A percentile compares a stretch with the other conserved stretches of the same genome.
phyloP scores from a whole-genome alignment of 2,329 filamentous ascomycete species.

The Fusarium sp. region DNA sequence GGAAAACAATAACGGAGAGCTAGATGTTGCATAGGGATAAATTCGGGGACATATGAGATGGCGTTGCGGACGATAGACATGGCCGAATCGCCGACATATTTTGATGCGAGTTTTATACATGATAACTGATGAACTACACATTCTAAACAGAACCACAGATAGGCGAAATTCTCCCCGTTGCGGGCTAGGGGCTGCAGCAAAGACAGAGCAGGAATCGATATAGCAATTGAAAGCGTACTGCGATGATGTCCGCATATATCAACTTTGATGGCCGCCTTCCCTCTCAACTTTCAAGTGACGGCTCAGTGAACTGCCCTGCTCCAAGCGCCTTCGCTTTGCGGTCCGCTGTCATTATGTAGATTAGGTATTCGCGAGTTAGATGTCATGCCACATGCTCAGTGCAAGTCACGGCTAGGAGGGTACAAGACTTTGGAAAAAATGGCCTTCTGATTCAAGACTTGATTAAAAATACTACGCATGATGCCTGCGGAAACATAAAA shows the following conservation, averaged over 20 bases:
- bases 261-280: background rate
- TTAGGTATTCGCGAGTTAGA: background rate
- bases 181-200: slow-evolving; percentile 1
- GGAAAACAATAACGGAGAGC: slow-evolving; percentile 10
- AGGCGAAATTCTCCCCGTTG: background rate
- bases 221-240: background rate
- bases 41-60: slow-evolving; percentile 41
- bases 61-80: slow-evolving; percentile 46
- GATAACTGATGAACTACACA: slow-evolving; percentile 27
- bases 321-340: no score
- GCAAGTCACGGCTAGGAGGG: background rate
- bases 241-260: background rate
- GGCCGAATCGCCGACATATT: slow-evolving; percentile 24
- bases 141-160: background rate
- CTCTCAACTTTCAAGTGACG: background rate
- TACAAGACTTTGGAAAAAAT: background rate
- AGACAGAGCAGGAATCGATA: slow-evolving; percentile 2
- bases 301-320: background rate
- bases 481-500: slow-evolving; percentile 5
- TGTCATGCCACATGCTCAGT: background rate
- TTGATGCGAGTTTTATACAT: slow-evolving; percentile 29
- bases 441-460: background rate
- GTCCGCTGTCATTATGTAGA: background rate
- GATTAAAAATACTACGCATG: background rate
- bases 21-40: slow-evolving; percentile 33